A percentile compares a stretch with the other conserved stretches of the same genome.
These are phyloP conservation scores for Arthonia radiata DNA, from an alignment of 495 filamentous ascomycete genomes.

Conservation along the genomic window DNA sequence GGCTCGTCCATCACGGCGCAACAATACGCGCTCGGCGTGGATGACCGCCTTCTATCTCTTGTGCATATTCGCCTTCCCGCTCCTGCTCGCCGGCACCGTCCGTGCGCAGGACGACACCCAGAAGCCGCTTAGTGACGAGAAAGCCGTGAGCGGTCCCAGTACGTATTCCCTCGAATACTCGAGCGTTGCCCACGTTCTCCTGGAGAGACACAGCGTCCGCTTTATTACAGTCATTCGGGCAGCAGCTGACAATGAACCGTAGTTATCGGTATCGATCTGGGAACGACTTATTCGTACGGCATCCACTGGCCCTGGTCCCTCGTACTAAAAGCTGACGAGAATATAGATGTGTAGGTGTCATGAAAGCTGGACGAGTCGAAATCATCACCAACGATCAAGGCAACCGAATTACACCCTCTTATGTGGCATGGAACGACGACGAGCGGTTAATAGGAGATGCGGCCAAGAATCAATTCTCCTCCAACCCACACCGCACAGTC, in stretches of 20 bases:
- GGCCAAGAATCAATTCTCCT: conserved; percentile 96
- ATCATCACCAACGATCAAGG: conserved; percentile 58
- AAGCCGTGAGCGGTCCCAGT: conserved; percentile 60
- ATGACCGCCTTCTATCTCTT: conserved; percentile 66
- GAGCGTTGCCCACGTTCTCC: conserved; percentile 4
- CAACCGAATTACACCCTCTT: conserved; percentile 97
- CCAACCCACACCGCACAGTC: conserved; percentile 71
- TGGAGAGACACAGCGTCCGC: conserved; percentile 1
- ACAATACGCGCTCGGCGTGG: conserved; percentile 23
- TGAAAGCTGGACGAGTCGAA: conserved; percentile 96
- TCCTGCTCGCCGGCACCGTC: conserved; percentile 51
- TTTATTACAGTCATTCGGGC: conserved; percentile 4
- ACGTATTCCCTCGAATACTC: too few relatives aligned
- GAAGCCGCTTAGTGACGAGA: conserved; percentile 33
- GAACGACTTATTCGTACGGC: conserved; percentile 81
- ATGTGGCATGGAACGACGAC: conserved; percentile 95
- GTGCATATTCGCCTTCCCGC: conserved; percentile 48
- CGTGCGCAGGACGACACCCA: conserved; percentile 55
- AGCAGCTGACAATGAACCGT: conserved; percentile 12
- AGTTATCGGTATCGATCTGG: conserved; percentile 92
- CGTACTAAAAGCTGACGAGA: neutral
- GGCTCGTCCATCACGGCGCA: conserved; percentile 10
- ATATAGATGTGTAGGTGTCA: conserved; percentile 70
- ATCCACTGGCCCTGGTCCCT: neutral
- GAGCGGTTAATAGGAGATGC: conserved; percentile 95